Percentiles rank a stretch among this genome's conserved stretches.
These are phyloP conservation scores for Ormosia semicastrata DNA, from an alignment of 306 rosid genomes.

Conservation along the genomic window DNA sequence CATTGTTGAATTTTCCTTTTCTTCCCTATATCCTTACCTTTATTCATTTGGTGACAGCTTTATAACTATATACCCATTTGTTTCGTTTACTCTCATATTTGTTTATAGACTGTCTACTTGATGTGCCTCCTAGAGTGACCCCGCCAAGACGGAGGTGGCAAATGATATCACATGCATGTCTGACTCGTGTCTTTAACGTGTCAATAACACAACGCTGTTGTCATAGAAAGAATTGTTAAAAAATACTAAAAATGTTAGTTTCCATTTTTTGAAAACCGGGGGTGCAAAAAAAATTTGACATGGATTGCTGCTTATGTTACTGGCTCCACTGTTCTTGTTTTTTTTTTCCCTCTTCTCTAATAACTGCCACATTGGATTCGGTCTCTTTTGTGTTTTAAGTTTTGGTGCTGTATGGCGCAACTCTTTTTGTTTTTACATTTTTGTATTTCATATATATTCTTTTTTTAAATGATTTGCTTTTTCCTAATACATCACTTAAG, in stretches of 20 bases:
- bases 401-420: neutral
- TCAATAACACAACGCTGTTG: neutral
- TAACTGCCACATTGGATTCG: neutral
- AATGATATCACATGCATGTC: neutral
- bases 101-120: neutral
- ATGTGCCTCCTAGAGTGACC: neutral
- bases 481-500: neutral
- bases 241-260: neutral
- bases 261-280: too few species aligned
- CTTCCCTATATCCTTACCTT: neutral
- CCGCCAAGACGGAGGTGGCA: neutral
- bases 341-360: neutral
- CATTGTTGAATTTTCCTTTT: neutral
- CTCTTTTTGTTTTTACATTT: neutral
- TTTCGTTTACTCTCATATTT: neutral
- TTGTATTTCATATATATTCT: neutral
- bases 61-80: neutral
- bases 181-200: neutral
- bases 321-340: neutral
- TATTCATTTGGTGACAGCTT: neutral
- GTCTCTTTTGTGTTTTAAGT: neutral
- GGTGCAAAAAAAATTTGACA: neutral
- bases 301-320: neutral
- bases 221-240: neutral
- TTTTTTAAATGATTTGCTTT: neutral